Evolutionary conservation across 2,329 filamentous ascomycete genomes (phyloP).

Genomic region (Epichloe baconii): DNA sequence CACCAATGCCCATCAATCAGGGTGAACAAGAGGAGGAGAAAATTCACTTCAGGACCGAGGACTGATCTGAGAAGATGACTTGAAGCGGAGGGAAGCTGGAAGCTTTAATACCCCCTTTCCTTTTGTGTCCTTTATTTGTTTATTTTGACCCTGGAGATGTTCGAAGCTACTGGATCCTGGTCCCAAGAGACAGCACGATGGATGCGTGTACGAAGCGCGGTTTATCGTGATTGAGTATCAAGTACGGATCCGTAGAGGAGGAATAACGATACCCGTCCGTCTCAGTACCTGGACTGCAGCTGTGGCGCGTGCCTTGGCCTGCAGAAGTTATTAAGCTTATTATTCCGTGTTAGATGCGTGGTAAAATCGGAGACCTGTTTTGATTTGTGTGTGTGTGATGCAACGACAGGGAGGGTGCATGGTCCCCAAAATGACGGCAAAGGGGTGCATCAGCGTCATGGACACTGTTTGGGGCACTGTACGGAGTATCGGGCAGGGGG

Average conservation of each 20-base stretch:
- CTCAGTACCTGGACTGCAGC: background rate
- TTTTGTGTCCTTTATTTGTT: background rate
- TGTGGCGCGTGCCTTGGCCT: background rate
- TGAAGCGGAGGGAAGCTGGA: background rate
- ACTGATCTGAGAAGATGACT: background rate
- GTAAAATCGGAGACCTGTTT: background rate
- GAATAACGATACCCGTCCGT: slow-evolving; percentile 7
- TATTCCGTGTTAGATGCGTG: background rate
- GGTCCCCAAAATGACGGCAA: too few species aligned
- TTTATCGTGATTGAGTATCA: background rate
- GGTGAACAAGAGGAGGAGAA: background rate
- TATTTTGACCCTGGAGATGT: background rate
- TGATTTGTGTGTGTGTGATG: too few species aligned
- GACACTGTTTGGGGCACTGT: too few species aligned
- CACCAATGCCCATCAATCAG: slow-evolving; percentile 10
- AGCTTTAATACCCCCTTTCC: slow-evolving; percentile 6
- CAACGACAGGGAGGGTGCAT: too few species aligned
- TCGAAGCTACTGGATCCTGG: background rate
- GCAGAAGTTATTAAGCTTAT: background rate
- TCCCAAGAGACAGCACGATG: background rate
- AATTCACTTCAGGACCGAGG: background rate
- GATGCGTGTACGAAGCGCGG: background rate
- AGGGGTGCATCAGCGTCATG: too few species aligned
- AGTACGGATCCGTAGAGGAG: background rate
- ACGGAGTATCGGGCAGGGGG: too few species aligned